These are phyloP conservation scores for Ogataea polymorpha DNA, from an alignment of 805 yeast genomes.

Conservation along the genomic window DNA sequence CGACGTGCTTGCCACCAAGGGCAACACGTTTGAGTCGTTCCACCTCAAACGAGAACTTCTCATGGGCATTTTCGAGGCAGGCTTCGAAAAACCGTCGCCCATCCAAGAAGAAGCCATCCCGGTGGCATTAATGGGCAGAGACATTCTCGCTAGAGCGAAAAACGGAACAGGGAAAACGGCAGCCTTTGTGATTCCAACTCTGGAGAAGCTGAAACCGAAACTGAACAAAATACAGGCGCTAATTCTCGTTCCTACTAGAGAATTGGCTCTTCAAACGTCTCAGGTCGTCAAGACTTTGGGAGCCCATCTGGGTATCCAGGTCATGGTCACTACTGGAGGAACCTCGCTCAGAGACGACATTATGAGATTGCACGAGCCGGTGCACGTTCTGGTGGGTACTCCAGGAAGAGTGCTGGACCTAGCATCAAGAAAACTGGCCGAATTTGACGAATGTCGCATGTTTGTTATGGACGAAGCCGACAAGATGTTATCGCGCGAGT, in stretches of 20 bases:
- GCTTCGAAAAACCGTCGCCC: slow-evolving; percentile 97
- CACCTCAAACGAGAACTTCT: slow-evolving; percentile 85
- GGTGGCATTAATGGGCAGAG: slow-evolving; percentile 91
- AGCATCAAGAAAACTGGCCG: slow-evolving; percentile 84
- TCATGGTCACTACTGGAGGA: slow-evolving; percentile 99
- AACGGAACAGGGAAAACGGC: slow-evolving; percentile 99
- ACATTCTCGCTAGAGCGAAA: slow-evolving; percentile 94
- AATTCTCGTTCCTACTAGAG: slow-evolving; percentile 95
- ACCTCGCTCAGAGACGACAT: slow-evolving; percentile 93
- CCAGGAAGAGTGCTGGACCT: slow-evolving; percentile 97
- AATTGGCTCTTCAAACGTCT: slow-evolving; percentile 94
- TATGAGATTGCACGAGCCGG: slow-evolving; percentile 86
- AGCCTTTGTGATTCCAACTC: slow-evolving; percentile 89
- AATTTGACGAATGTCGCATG: slow-evolving; percentile 78
- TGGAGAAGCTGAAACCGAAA: slow-evolving; percentile 86
- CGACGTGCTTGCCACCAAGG: slow-evolving; percentile 89
- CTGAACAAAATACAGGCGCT: slow-evolving; percentile 83
- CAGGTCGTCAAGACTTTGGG: slow-evolving; percentile 96
- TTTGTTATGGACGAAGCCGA: slow-evolving; percentile 99
- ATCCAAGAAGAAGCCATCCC: slow-evolving; percentile 98
- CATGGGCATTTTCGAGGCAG: slow-evolving; percentile 99
- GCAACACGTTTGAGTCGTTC: slow-evolving; percentile 88
- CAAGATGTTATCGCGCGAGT: slow-evolving; percentile 89
- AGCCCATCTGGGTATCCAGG: slow-evolving; percentile 85
- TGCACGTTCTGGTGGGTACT: slow-evolving; percentile 93